Percentiles rank a stretch among this genome's conserved stretches.
phyloP scores from a whole-genome alignment of 78 protist species.

The Dictyostelium discoideum region DNA sequence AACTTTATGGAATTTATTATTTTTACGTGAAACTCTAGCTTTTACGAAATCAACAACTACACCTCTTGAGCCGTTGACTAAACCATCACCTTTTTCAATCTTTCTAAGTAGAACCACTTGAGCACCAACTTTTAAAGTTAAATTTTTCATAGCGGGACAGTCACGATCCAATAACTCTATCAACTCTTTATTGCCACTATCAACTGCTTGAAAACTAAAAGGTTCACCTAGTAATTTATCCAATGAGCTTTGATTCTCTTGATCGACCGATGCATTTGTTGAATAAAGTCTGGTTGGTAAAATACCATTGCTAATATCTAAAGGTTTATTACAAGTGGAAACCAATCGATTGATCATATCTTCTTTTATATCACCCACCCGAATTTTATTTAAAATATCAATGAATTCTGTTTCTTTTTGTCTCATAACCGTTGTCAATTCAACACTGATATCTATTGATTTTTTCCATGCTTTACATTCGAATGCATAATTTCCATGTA shows the following conservation, averaged over 20 bases:
- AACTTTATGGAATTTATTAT: neutral
- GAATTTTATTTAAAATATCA: conserved; percentile 19
- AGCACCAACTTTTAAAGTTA: conserved; percentile 76
- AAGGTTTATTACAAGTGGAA: neutral
- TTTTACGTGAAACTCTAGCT: neutral
- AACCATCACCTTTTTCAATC: neutral
- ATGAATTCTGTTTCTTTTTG: conserved; percentile 52
- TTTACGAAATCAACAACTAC: conserved; percentile 70
- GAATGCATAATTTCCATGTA: conserved; percentile 70
- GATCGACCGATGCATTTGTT: conserved; percentile 45
- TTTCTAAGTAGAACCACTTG: conserved; percentile 82
- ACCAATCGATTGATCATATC: neutral
- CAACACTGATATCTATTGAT: conserved; percentile 20
- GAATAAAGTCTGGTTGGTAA: conserved; percentile 71
- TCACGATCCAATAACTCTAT: conserved; percentile 41
- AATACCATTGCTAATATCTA: conserved; percentile 70
- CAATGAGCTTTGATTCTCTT: conserved; percentile 34
- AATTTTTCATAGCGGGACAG: conserved; percentile 57
- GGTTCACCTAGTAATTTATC: conserved; percentile 34
- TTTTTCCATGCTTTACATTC: conserved; percentile 41
- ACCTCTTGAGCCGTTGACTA: conserved; percentile 80
- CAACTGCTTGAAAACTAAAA: neutral
- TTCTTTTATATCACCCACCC: neutral
- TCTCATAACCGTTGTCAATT: conserved; percentile 65
- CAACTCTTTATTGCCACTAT: conserved; percentile 39